Base-by-base conservation (phyloP, 2,329 filamentous ascomycete species). In the Hypoxylon sp. region DNA sequence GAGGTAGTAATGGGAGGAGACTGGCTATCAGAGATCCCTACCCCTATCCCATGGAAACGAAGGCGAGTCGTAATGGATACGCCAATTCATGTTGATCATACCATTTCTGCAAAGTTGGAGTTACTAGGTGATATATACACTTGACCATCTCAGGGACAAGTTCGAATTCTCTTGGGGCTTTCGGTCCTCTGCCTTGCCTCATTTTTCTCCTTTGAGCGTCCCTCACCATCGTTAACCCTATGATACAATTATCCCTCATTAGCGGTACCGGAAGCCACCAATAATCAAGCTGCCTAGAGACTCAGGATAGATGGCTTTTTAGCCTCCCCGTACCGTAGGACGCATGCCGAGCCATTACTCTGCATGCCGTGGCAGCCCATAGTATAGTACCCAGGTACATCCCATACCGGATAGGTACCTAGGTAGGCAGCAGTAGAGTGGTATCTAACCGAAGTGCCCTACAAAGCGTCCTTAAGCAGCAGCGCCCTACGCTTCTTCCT, bases 381-480 rank as follows among this genome's bases (percentile, higher is more conserved):
- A 37, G 15, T 4, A 37, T 15, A 15, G n/a, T n/a, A 3, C 6
- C 32, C 20, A 13, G 17, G 20, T 20, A 43, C 15, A 20, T 10
- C 7, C 13, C 3, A 37, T 10, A 37, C 8, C 4, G 26, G 4
- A 8, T 28, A 28, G 26, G 26, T 28, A n/a, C n/a, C n/a, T n/a
- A n/a, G n/a, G n/a, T n/a, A n/a, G n/a, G n/a, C n/a, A n/a, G n/a
- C n/a, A n/a, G n/a, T n/a, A n/a, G n/a, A n/a, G n/a, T n/a, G n/a
- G n/a, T n/a, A n/a, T n/a, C n/a, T n/a, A n/a, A n/a, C n/a, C n/a
- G n/a, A n/a, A n/a, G n/a, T 11, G 4, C 2, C 22, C 22, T 79
- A 87, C 73, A 87, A 70, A 74, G 85, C 79, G 43, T 84, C 84
- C 24, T 78, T 76, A 65, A 83, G 81, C 53, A 88, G 70, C 80